Evolutionary conservation across 148 eudicot species (phyloP).

Genomic region (Heliosperma pusillum): DNA sequence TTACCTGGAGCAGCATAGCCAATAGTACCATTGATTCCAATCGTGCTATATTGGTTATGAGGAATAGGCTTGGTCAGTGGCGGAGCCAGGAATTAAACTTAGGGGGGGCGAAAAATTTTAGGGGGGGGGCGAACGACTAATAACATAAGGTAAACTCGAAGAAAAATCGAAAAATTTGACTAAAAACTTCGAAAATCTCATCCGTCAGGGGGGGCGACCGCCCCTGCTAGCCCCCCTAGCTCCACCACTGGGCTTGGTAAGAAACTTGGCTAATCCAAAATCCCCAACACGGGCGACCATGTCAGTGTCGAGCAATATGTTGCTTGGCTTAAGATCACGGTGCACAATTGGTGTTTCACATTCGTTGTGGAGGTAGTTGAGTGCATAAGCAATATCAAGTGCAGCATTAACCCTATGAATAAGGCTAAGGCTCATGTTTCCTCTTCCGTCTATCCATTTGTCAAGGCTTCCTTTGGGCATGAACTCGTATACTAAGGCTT

Average conservation of each 20-base stretch:
- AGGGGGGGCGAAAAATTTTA: too few relatives aligned
- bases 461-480: constrained; percentile 23
- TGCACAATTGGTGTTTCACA: constrained; percentile 28
- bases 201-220: too few relatives aligned
- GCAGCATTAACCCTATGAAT: constrained; percentile 19
- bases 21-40: too few relatives aligned
- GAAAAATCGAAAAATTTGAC: too few relatives aligned
- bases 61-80: too few relatives aligned
- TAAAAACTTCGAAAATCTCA: too few relatives aligned
- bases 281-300: constrained; percentile 40
- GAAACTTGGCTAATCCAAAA: constrained; percentile 43
- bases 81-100: too few relatives aligned
- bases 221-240: too few relatives aligned
- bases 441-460: constrained; percentile 18
- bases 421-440: constrained; percentile 1
- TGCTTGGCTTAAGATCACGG: constrained; percentile 40
- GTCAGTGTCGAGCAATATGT: constrained; percentile 32
- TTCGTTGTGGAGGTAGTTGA: constrained; percentile 37
- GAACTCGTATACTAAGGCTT: constrained; percentile 24
- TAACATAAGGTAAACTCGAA: too few relatives aligned
- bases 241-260: not conserved
- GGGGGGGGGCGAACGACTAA: too few relatives aligned
- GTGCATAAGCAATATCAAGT: constrained; percentile 36
- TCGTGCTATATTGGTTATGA: constrained; percentile 15
- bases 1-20: too few relatives aligned